Percentiles rank a stretch among this genome's conserved stretches.
These are phyloP conservation scores for Pinus tabuliformis DNA, from an alignment of 75 land plant genomes.

Conservation along the genomic window DNA sequence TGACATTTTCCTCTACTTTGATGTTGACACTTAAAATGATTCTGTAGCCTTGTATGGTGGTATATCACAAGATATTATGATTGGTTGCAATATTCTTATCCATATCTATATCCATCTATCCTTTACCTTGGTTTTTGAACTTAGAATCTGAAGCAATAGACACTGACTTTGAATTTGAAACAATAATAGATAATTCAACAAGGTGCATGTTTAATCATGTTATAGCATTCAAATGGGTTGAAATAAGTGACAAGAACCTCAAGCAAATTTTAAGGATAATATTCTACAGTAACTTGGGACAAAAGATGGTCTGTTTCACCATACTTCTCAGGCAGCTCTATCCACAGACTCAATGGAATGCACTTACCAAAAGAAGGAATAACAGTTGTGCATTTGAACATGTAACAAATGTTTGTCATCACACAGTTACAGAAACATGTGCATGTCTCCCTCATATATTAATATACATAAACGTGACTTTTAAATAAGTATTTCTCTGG, in stretches of 20 bases:
- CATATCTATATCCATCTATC: neutral
- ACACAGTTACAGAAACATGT: too few relatives aligned
- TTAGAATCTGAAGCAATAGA: neutral
- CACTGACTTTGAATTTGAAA: neutral
- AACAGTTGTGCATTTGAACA: neutral
- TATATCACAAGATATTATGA: neutral
- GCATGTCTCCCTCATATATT: too few relatives aligned
- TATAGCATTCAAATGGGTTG: neutral
- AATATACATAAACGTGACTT: too few relatives aligned
- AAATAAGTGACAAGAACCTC: too few relatives aligned
- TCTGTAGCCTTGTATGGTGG: too few relatives aligned
- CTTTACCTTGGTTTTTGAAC: neutral
- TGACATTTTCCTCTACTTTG: too few relatives aligned
- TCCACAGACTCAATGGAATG: neutral
- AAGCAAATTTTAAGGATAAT: neutral
- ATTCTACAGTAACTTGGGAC: neutral
- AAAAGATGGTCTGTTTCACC: neutral
- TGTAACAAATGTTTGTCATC: too few relatives aligned
- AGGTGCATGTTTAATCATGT: neutral
- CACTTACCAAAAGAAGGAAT: neutral
- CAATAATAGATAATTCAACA: neutral
- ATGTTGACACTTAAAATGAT: too few relatives aligned
- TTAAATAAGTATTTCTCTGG: too few relatives aligned
- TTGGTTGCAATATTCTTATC: neutral
- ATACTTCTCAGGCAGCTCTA: neutral